Conservation (phyloP, 2,329 filamentous ascomycete species). For the Neonectria neomacrospora region DNA sequence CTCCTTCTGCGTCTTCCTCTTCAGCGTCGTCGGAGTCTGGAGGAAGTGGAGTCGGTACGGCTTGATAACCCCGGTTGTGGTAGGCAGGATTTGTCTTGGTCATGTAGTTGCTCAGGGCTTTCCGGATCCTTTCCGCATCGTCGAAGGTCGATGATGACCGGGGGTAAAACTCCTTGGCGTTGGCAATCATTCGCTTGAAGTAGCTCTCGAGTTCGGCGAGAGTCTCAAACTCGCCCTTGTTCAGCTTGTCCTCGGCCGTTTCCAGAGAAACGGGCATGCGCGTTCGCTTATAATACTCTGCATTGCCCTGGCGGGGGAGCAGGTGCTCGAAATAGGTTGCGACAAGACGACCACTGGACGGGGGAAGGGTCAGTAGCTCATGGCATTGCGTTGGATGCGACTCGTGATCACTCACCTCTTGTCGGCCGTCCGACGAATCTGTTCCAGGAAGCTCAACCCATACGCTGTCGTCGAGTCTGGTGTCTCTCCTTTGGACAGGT, state of each 20-base stretch:
- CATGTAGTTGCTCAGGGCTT: conserved; percentile 90
- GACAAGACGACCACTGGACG: conserved; percentile 74
- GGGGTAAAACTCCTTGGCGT: conserved; percentile 86
- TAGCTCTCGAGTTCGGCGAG: conserved; percentile 84
- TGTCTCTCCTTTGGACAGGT: conserved; percentile 68
- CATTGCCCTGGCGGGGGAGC: conserved; percentile 70
- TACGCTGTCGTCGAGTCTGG: conserved; percentile 75
- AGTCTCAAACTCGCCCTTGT: conserved; percentile 73
- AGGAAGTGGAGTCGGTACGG: conserved; percentile 78
- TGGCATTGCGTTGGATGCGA: conserved; percentile 13
- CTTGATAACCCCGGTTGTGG: conserved; percentile 72
- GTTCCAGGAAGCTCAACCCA: conserved; percentile 78
- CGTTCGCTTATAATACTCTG: conserved; percentile 82
- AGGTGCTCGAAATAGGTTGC: conserved; percentile 80
- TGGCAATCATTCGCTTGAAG: conserved; percentile 87
- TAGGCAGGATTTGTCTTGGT: conserved; percentile 88
- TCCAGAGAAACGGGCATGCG: conserved; percentile 82
- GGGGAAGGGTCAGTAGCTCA: conserved; percentile 33
- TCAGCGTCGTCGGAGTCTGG: conserved; percentile 46
- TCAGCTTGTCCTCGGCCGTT: conserved; percentile 80
- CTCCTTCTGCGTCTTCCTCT: conserved; percentile 49
- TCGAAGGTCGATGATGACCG: conserved; percentile 78
- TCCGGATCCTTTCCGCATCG: conserved; percentile 87
- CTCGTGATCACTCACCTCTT: conserved; percentile 72
- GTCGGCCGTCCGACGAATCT: conserved; percentile 80